phyloP scores from a whole-genome alignment of 495 filamentous ascomycete genomes.

The Geoglossum glabrum region DNA sequence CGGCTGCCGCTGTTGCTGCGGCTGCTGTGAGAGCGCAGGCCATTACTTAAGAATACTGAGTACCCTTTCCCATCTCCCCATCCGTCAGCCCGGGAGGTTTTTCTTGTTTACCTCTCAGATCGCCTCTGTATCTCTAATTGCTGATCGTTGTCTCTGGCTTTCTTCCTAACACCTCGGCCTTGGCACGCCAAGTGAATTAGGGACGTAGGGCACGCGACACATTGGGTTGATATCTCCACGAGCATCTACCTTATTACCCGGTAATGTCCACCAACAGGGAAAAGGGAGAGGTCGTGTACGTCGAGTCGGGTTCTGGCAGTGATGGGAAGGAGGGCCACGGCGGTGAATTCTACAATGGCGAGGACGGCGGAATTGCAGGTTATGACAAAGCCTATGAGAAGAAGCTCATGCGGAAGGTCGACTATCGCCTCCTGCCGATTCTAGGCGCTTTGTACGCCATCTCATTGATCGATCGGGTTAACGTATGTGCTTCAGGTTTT shows the following conservation, averaged over 20 bases:
- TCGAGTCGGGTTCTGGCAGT: neutral
- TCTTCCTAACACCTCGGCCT: neutral
- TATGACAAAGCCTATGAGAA: neutral
- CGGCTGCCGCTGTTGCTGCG: neutral
- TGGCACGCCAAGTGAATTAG: neutral
- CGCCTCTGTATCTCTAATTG: too few relatives aligned
- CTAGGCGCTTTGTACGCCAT: neutral
- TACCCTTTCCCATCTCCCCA: neutral
- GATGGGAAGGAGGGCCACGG: neutral
- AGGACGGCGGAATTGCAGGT: neutral
- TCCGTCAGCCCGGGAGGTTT: neutral
- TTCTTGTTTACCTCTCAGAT: neutral
- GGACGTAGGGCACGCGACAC: neutral
- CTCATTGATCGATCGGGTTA: constrained; percentile 15
- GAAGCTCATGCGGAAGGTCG: neutral
- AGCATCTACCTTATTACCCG: neutral
- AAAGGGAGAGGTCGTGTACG: neutral
- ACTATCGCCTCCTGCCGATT: neutral
- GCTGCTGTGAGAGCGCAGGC: neutral
- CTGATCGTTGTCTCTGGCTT: neutral
- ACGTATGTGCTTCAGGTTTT: constrained; percentile 3
- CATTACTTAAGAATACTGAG: neutral
- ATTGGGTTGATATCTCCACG: neutral
- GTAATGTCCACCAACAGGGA: neutral
- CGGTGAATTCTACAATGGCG: neutral